Percentiles rank a stretch among this genome's conserved stretches.
Conservation (phyloP, 1,284 basidiomycete genomes). For the Papiliotrema laurentii region DNA sequence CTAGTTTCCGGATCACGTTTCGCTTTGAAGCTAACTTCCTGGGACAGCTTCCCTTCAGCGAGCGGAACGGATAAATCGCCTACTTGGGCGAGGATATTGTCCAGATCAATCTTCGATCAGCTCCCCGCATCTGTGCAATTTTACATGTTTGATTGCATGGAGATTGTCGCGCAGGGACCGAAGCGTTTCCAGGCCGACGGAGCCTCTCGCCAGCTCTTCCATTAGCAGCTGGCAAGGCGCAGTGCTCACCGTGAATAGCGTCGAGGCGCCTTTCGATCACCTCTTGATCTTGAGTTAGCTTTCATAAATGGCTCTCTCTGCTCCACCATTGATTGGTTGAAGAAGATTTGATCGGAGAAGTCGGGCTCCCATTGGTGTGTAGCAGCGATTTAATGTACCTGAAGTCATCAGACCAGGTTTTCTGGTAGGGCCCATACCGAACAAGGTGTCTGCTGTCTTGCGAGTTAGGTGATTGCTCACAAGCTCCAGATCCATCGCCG, state of each 20-base stretch:
- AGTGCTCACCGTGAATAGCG: conserved; percentile 64
- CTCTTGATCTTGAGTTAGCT: conserved; percentile 53
- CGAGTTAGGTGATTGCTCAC: conserved; percentile 65
- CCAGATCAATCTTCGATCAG: conserved; percentile 64
- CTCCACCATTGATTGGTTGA: conserved; percentile 68
- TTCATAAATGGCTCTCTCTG: too few species aligned
- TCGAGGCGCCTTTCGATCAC: conserved; percentile 76
- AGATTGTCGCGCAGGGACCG: conserved; percentile 1
- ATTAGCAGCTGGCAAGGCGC: not conserved
- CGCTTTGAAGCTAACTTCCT: not conserved
- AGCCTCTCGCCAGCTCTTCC: conserved; percentile 14
- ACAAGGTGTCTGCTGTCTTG: conserved; percentile 65
- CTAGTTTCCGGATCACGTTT: conserved; percentile 16
- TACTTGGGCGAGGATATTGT: conserved; percentile 75
- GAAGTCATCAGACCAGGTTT: not conserved
- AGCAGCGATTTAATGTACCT: conserved; percentile 69
- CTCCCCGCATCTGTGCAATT: not conserved
- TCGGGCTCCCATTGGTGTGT: conserved; percentile 79
- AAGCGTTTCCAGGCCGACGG: conserved; percentile 4
- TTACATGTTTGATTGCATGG: not conserved
- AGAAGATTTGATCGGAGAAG: conserved; percentile 75
- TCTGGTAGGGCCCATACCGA: conserved; percentile 55
- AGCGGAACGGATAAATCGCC: conserved; percentile 11
- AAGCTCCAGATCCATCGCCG: conserved; percentile 78
- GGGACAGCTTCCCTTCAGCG: not conserved